Base-by-base conservation (phyloP, 345 rosid species). In the Cardamine occulta region DNA sequence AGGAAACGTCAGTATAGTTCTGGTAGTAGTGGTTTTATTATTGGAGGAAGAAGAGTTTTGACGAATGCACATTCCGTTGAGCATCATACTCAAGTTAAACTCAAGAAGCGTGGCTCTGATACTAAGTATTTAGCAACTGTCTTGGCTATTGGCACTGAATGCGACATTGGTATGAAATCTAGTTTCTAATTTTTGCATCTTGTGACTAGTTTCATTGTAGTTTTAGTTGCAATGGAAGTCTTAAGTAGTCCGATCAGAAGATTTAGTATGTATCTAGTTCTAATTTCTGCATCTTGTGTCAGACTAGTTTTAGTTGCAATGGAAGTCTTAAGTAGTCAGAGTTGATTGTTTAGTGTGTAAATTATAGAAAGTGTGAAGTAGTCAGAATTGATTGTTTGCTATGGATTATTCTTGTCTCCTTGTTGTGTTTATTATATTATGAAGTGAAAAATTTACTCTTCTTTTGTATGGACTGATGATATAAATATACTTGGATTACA, bases 51-150 rank as follows among this genome's bases (percentile, higher is more conserved):
- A 82, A 87, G 98, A 62, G 90, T 93, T 23, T 75, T 93, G 75
- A 93, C 98, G 0, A 93, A 93, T 74, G 98, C 96, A 2, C 98
- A 91, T 79, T 93, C 98, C 1, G 94, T 93, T 60, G 97, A 93
- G 81, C 96, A 93, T 78, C 87, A 89, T 42, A 91, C 97, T 2
- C 98, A 93, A 81, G 97, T 89, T 63, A 93, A 93, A 85, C 80
- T 91, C 68, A 93, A 93, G 79, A 93, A 86, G 68, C 86, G 98
- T 8, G 97, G 98, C 24, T 93, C 98, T 11, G 98, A 93, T 67
- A 87, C 90, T 1, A 93, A 91, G 85, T 93, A 89, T 54, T 62
- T 93, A 81, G 98, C 98, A 0, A 91, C 93, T 7, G 97, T 93
- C 12, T 83, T 93, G 47, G 89, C 98, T 35, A 87, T 91, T 77